Conservation (phyloP, 805 yeast genomes). For the Saccharomyces kudriavzevii region DNA sequence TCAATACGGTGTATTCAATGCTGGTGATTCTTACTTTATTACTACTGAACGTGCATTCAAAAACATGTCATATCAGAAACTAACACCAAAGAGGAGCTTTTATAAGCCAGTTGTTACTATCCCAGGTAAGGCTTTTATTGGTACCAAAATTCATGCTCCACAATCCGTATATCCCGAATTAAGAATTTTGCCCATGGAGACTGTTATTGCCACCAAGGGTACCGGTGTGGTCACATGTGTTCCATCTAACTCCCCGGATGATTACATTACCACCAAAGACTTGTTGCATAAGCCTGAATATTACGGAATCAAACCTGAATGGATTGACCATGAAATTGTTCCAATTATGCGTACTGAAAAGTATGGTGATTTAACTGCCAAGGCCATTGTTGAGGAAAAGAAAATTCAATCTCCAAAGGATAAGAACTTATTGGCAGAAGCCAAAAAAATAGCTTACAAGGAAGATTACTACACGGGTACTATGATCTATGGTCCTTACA, state of each 20-base stretch:
- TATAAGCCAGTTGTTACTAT: constrained; percentile 53
- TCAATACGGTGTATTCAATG: constrained; percentile 82
- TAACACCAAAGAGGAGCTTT: constrained; percentile 82
- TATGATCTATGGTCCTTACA: constrained; percentile 71
- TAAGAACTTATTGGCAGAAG: constrained; percentile 72
- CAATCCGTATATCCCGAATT: constrained; percentile 60
- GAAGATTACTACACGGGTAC: constrained; percentile 92
- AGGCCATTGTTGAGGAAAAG: constrained; percentile 69
- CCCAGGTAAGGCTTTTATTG: constrained; percentile 68
- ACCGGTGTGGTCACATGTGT: constrained; percentile 99
- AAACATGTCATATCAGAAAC: constrained; percentile 91
- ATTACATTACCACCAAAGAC: constrained; percentile 78
- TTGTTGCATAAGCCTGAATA: constrained; percentile 83
- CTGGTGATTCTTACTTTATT: constrained; percentile 67
- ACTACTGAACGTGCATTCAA: constrained; percentile 94
- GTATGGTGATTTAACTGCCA: constrained; percentile 86
- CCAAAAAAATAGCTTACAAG: constrained; percentile 91
- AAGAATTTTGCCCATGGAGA: constrained; percentile 93
- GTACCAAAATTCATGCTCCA: constrained; percentile 83
- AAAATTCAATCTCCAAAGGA: constrained; percentile 96
- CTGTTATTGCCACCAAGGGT: constrained; percentile 90
- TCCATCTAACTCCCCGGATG: constrained; percentile 98
- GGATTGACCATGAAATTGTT: constrained; percentile 71
- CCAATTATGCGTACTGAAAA: constrained; percentile 73
- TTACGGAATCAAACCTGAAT: constrained; percentile 73